Base-by-base conservation (phyloP, 352 stramenopile species). In the Phytophthora rubi region DNA sequence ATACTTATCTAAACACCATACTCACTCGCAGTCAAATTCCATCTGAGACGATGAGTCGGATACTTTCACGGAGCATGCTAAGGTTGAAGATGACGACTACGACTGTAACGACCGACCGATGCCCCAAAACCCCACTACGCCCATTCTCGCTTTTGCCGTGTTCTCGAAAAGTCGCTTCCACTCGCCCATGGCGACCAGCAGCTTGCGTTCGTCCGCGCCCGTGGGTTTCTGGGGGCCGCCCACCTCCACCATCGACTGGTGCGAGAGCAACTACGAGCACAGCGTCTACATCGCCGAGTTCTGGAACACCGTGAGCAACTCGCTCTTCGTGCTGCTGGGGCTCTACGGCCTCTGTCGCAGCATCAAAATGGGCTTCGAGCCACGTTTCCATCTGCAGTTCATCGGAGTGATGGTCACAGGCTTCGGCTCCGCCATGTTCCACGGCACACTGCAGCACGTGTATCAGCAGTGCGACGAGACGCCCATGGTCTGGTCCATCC, bases 171-270 rank as follows among this genome's bases (percentile, higher is more conserved):
- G 32, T 60, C 35, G 33, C 53, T 30, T 6, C 30, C 13, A 10
- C 55, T 48, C 39, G 16, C 13, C 18, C 6, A 62, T 53, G 56
- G 18, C 21, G 23, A 30, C 39, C 39, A 28, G 1, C 42, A 62
- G 16, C 26, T 49, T 53, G 54, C 57, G 44, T 21, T 32, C 49
- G 12, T 5, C 45, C 18, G 6, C 63, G 10, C 23, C 56, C 8
- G 13, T 60, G 23, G 73, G 80, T 13, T 94, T 81, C 67, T 97
- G 89, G 89, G 89, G 89, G 2, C 55, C 75, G 2, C 75, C 83
- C 9, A 94, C 86, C 18, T 83, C 89, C 32, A 93, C 87, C 7
- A 93, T 95, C 63, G 86, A 97, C 75, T 97, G 89, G 89, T 97
- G 89, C 64, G 89, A 97, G 71, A 62, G 53, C 68, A 94, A 97